These are phyloP conservation scores for Chloranthus sessilifolius DNA, from an alignment of 164 flowering plant genomes.

Conservation along the genomic window DNA sequence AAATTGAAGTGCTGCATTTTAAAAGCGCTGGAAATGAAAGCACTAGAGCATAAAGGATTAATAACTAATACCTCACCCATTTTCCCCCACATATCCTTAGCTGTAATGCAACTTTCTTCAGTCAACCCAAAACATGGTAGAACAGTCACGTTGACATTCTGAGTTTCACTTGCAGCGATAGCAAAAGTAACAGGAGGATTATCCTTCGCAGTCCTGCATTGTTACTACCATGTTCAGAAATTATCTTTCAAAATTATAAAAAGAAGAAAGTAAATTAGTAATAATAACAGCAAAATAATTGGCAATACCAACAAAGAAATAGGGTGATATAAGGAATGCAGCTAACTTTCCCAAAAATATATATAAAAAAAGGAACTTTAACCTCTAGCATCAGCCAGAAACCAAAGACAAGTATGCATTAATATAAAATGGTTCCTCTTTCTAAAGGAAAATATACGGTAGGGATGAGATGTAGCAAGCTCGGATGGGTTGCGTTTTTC, in stretches of 20 bases:
- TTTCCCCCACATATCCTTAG: constrained; percentile 78
- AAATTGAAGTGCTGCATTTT: too few relatives aligned
- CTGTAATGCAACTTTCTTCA: constrained; percentile 54
- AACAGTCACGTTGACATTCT: constrained; percentile 83
- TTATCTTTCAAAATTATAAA: neutral
- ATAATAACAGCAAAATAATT: neutral
- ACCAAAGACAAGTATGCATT: too few relatives aligned
- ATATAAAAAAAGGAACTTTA: too few relatives aligned
- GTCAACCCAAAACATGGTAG: constrained; percentile 78
- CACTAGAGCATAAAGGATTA: too few relatives aligned
- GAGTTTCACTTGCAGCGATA: constrained; percentile 90
- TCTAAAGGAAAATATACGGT: neutral
- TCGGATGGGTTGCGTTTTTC: constrained; percentile 7
- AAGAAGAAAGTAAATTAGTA: too few relatives aligned
- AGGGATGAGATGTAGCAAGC: neutral
- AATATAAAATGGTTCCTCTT: too few relatives aligned
- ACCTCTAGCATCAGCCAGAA: too few relatives aligned
- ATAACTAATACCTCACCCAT: constrained; percentile 59
- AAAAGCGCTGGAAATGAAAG: too few relatives aligned
- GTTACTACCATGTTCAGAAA: constrained; percentile 4
- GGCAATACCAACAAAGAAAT: neutral
- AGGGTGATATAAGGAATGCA: too few relatives aligned
- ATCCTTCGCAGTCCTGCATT: constrained; percentile 76
- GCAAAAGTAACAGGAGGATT: constrained; percentile 95
- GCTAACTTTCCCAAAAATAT: neutral